Base-by-base conservation (phyloP, 2,329 filamentous ascomycete species). In the Xylaria sp. region DNA sequence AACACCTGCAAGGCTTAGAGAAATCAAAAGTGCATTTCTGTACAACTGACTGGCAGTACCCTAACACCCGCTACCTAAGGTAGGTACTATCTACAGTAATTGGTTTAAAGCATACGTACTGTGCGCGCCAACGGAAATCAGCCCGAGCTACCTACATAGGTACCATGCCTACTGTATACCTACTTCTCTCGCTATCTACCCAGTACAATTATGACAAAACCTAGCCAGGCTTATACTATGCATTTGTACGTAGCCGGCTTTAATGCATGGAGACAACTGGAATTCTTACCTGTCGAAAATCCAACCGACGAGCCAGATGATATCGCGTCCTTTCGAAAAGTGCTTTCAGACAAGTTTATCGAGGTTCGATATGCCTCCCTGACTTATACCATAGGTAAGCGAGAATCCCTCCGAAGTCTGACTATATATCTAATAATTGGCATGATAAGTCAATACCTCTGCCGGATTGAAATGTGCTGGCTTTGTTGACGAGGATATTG, bases 181-280 rank as follows among this genome's bases (percentile, higher is more conserved):
- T 36, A n/a, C 36, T 13, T 39, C 6, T 31, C 1, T 7, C 38
- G 2, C 31, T 20, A 2, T 25, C 36, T 10, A 7, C 9, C 10
- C 15, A 36, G 50, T 53, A 39, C 53, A 47, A 42, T 20, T 39
- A 55, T 49, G 9, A 50, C 54, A 50, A 39, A 17, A 33, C 20
- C 27, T 17, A 20, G 15, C 13, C 38, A 38, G 10, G 3, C 27
- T 29, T 17, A 33, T 51, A n/a, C 42, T 11, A 77, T 87, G 85
- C 79, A 84, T 59, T 75, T 90, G 5, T 86, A 85, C 73, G 85
- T 83, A 47, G 71, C 84, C 2, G 87, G 87, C 45, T 84, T 87
- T 77, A 89, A 90, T 72, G 85, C 86, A 61, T 89, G 85, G 85
- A 76, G 78, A 62, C 87, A 89, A 71, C 80, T 89, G 17, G 69